Evolutionary conservation across 371 early-diverging fungal genomes (phyloP).

Genomic region (Blakeslea trispora): DNA sequence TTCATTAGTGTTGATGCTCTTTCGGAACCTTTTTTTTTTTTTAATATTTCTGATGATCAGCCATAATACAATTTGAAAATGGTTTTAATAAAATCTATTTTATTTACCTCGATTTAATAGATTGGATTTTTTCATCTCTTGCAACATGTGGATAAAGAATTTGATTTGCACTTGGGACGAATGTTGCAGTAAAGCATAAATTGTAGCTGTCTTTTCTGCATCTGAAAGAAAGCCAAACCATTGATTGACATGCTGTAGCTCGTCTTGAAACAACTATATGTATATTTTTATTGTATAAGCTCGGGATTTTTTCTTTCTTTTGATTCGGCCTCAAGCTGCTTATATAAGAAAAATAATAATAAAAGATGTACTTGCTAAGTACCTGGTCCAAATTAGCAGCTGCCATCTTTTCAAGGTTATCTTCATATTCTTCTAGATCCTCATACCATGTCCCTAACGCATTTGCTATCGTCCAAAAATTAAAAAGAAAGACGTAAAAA

Average conservation of each 20-base stretch:
- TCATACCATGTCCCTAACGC: constrained; percentile 88
- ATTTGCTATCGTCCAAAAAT: constrained; percentile 41
- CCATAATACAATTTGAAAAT: constrained; percentile 28
- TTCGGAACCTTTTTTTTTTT: constrained; percentile 41
- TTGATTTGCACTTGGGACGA: constrained; percentile 87
- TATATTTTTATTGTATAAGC: neutral
- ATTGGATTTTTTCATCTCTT: constrained; percentile 62
- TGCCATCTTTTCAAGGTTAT: constrained; percentile 93
- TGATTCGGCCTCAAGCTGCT: too few relatives aligned
- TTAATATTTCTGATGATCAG: too few relatives aligned
- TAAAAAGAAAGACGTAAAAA: neutral
- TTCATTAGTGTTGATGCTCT: constrained; percentile 21
- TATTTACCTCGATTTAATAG: constrained; percentile 65
- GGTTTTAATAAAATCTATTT: neutral
- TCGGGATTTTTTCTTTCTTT: constrained; percentile 8
- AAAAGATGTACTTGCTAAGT: neutral
- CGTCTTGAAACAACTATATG: constrained; percentile 18
- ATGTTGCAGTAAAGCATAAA: constrained; percentile 88
- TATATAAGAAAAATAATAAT: too few relatives aligned
- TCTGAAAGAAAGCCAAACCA: constrained; percentile 93
- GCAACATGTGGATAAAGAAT: constrained; percentile 90
- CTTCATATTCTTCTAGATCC: constrained; percentile 88
- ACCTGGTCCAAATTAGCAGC: constrained; percentile 80
- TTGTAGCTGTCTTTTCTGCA: constrained; percentile 89
- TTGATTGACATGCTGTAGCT: constrained; percentile 90